phyloP scores from a whole-genome alignment of 2,329 filamentous ascomycete genomes.

The Penicillium sp. region DNA sequence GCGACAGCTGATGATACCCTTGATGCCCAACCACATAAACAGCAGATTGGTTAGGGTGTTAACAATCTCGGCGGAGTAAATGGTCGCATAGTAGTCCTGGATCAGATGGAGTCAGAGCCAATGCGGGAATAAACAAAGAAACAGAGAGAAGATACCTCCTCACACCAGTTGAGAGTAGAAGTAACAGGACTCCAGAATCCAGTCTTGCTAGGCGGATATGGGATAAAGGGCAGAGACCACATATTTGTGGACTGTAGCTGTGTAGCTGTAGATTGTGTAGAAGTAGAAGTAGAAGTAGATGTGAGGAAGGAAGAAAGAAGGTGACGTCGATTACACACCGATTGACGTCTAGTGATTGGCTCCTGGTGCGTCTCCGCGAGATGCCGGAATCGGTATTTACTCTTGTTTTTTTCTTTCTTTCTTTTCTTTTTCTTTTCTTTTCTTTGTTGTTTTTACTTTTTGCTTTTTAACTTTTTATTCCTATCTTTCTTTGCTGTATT shows the following conservation, averaged over 20 bases:
- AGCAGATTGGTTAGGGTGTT: conserved; percentile 77
- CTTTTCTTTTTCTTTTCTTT: too few species aligned
- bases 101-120: neutral
- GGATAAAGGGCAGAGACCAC: conserved; percentile 32
- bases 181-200: conserved; percentile 67
- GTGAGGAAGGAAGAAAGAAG: conserved; percentile 1
- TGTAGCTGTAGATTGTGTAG: too few species aligned
- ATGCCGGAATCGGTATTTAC: conserved; percentile 16
- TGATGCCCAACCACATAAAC: conserved; percentile 71
- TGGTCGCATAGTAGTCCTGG: conserved; percentile 69
- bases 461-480: neutral
- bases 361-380: conserved; percentile 14
- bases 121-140: neutral
- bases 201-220: conserved; percentile 45
- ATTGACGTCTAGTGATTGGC: conserved; percentile 12
- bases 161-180: conserved; percentile 72
- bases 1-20: conserved; percentile 68
- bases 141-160: conserved; percentile 55
- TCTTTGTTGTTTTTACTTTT: neutral
- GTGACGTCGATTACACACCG: conserved; percentile 19
- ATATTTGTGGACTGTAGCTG: conserved; percentile 22
- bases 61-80: conserved; percentile 70
- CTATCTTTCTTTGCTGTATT: neutral
- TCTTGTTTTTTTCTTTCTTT: too few species aligned
- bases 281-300: too few species aligned